Conservation (phyloP, 352 stramenopile genomes). For the Pythium rishiriense region DNA sequence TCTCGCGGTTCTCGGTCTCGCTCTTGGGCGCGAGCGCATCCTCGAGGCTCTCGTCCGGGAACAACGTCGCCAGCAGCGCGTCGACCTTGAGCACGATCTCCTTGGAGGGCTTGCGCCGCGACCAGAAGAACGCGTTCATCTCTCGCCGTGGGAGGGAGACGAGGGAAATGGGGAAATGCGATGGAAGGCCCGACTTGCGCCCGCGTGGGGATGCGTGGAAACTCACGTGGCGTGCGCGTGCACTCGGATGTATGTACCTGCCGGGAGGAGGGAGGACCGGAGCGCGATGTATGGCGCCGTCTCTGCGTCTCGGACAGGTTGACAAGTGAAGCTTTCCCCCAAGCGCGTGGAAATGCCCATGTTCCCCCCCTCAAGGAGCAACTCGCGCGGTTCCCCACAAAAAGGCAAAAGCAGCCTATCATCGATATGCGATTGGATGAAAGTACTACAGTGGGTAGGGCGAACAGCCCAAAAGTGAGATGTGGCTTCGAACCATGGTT, state of each 20-base stretch:
- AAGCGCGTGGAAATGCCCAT: constrained; percentile 1
- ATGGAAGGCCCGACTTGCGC: no score
- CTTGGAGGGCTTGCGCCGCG: constrained; percentile 63
- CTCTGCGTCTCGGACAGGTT: constrained; percentile 3
- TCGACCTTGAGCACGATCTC: constrained; percentile 77
- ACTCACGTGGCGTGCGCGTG: background rate
- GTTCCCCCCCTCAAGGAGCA: constrained; percentile 15
- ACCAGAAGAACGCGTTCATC: constrained; percentile 86
- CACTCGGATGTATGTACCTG: constrained; percentile 3
- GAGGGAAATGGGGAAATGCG: no score
- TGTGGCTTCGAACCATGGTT: background rate
- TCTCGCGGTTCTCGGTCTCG: constrained; percentile 25
- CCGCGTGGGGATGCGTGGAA: background rate
- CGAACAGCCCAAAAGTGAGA: background rate
- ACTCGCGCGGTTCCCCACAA: background rate
- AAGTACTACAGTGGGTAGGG: constrained; percentile 9
- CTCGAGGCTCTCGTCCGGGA: constrained; percentile 62
- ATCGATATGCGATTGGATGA: constrained; percentile 21
- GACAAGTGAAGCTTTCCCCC: constrained; percentile 14
- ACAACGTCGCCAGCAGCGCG: constrained; percentile 52
- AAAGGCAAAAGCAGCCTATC: background rate
- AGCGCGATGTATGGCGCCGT: background rate
- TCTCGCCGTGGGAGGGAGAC: background rate
- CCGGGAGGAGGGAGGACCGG: background rate
- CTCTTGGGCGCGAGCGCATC: constrained; percentile 47